These are phyloP conservation scores for Austroboletus eburneus DNA, from an alignment of 768 basidiomycete species.

Conservation along the genomic window DNA sequence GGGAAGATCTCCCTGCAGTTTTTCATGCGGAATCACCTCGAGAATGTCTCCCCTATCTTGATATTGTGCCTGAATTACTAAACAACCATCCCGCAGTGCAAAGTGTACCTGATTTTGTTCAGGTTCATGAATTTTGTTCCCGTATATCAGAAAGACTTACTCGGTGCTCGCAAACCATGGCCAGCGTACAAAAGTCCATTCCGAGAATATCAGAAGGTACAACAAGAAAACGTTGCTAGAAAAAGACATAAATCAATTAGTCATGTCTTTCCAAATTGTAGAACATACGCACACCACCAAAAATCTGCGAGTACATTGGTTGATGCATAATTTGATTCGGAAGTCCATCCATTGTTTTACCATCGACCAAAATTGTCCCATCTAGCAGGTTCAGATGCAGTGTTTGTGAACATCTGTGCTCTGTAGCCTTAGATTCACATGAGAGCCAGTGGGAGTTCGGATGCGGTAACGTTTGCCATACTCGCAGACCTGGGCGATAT, in stretches of 20 bases:
- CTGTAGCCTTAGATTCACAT: not conserved
- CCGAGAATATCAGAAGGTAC: not conserved
- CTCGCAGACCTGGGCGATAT: not conserved
- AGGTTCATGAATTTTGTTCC: too few relatives aligned
- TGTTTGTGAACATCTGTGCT: not conserved
- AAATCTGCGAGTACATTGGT: slow-evolving; percentile 6
- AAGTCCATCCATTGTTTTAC: not conserved
- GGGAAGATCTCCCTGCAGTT: not conserved
- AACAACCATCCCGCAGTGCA: not conserved
- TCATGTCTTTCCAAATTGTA: not conserved
- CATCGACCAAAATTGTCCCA: not conserved
- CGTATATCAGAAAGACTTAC: too few relatives aligned
- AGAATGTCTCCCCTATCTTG: slow-evolving; percentile 1
- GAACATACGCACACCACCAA: not conserved
- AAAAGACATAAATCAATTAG: not conserved
- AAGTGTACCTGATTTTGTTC: slow-evolving; percentile 5
- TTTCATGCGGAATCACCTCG: not conserved
- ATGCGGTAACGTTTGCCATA: not conserved
- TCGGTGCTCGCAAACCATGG: not conserved
- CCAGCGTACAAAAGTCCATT: not conserved
- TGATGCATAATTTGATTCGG: not conserved
- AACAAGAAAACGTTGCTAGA: not conserved
- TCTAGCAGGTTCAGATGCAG: not conserved
- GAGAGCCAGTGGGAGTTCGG: not conserved
- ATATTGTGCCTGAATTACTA: slow-evolving; percentile 1